phyloP scores from a whole-genome alignment of 805 yeast species.

The Blastobotrys peoriensis region DNA sequence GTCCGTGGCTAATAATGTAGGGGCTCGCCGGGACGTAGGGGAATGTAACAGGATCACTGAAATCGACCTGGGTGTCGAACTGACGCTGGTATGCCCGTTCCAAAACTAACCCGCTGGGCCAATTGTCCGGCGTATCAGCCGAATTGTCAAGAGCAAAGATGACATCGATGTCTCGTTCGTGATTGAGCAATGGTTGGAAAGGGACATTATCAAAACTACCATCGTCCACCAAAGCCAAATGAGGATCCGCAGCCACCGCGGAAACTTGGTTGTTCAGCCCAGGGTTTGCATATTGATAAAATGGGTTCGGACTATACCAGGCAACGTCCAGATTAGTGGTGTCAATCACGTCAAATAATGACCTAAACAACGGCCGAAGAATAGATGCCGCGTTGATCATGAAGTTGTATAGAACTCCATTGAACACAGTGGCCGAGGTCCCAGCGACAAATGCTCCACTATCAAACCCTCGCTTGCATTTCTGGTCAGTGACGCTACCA shows the following conservation, averaged over 20 bases:
- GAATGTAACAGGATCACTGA: constrained; percentile 6
- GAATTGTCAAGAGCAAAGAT: constrained; percentile 45
- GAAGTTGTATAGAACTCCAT: constrained; percentile 64
- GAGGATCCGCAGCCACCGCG: constrained; percentile 34
- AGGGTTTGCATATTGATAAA: constrained; percentile 38
- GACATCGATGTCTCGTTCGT: constrained; percentile 54
- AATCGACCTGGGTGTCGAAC: constrained; percentile 20
- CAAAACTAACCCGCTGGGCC: constrained; percentile 30
- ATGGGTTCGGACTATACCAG: constrained; percentile 69
- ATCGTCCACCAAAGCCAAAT: constrained; percentile 59
- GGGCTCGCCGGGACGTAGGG: constrained; percentile 16
- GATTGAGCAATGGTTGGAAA: constrained; percentile 54
- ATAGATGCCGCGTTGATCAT: constrained; percentile 48
- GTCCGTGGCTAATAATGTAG: constrained; percentile 14
- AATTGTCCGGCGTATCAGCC: constrained; percentile 30
- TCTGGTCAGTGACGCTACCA: constrained; percentile 18
- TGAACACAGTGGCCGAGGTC: constrained; percentile 71
- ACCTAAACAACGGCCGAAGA: constrained; percentile 22
- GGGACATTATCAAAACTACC: constrained; percentile 72
- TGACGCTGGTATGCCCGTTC: constrained; percentile 25
- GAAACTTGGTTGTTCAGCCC: constrained; percentile 18
- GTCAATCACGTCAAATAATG: constrained; percentile 2
- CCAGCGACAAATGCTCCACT: constrained; percentile 78
- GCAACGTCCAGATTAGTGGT: constrained; percentile 53
- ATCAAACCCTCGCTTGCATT: constrained; percentile 65